Conservation (phyloP, 2,329 filamentous ascomycete genomes). For the Sporothrix humicola region DNA sequence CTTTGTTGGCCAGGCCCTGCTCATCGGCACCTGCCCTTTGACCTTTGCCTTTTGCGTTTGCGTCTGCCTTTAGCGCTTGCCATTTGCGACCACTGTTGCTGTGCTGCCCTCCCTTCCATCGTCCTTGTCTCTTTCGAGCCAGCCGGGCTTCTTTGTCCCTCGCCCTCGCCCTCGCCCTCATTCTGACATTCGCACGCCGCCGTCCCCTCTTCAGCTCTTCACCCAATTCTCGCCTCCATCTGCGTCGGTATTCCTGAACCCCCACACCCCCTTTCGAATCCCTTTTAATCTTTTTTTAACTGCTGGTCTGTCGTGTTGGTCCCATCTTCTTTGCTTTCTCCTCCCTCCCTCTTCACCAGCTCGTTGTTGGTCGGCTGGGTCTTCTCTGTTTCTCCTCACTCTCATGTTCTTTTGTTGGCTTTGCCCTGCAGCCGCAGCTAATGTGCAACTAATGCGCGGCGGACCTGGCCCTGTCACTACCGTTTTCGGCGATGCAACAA, state of each 20-base stretch:
- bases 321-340: background rate
- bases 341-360: background rate
- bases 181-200: no score
- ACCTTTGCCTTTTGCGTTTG: constrained; percentile 26
- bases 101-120: constrained; percentile 10
- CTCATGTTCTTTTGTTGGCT: constrained; percentile 19
- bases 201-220: background rate
- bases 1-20: background rate
- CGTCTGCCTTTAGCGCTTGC: constrained; percentile 22
- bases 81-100: background rate
- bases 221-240: background rate
- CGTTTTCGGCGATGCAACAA: constrained; percentile 37
- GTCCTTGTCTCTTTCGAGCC: constrained; percentile 21
- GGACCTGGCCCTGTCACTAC: constrained; percentile 34
- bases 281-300: constrained; percentile 25
- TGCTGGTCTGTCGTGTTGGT: background rate
- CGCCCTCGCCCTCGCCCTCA: background rate
- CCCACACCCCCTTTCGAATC: background rate
- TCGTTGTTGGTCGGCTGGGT: background rate
- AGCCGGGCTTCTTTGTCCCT: background rate
- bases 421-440: constrained; percentile 31
- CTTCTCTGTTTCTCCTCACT: background rate
- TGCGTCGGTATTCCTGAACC: background rate
- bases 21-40: background rate
- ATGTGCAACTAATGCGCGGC: constrained; percentile 29